Evolutionary conservation across 257 asterid species (phyloP).

Genomic region (Solanum dulcamara): DNA sequence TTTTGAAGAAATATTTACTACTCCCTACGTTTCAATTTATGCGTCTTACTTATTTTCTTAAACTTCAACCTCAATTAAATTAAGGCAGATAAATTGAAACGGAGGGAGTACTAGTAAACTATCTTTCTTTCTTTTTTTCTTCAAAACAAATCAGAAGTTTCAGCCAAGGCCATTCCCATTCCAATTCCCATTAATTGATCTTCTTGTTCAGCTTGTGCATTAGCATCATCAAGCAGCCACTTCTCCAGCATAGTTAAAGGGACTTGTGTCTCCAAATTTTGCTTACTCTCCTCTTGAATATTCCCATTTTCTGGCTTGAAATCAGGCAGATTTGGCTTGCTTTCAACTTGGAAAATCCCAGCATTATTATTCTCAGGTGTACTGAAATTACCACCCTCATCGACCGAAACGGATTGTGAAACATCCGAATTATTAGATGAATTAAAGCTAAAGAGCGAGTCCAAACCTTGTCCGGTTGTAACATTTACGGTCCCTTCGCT

Average conservation of each 20-base stretch:
- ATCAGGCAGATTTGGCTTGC: slow-evolving; percentile 5
- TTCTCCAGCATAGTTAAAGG: slow-evolving; percentile 67
- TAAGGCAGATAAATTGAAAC: not conserved
- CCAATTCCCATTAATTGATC: slow-evolving; percentile 20
- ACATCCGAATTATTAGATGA: slow-evolving; percentile 26
- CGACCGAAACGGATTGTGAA: slow-evolving; percentile 18
- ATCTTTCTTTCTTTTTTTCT: not conserved
- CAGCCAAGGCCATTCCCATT: slow-evolving; percentile 46
- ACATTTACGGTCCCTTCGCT: slow-evolving; percentile 47
- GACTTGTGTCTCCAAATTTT: slow-evolving; percentile 20
- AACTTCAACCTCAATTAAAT: not conserved
- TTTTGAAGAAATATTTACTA: not conserved
- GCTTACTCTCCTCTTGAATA: not conserved
- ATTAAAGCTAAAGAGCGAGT: slow-evolving; percentile 31
- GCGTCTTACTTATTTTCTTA: not conserved
- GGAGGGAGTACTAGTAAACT: not conserved
- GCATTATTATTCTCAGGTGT: slow-evolving; percentile 9
- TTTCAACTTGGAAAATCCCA: slow-evolving; percentile 11
- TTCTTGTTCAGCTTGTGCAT: slow-evolving; percentile 37
- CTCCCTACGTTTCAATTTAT: not conserved
- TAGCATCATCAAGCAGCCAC: slow-evolving; percentile 70
- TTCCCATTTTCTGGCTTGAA: not conserved
- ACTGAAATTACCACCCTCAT: slow-evolving; percentile 5
- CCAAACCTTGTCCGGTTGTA: slow-evolving; percentile 6
- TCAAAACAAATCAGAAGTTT: slow-evolving; percentile 73